phyloP scores from a whole-genome alignment of 192 early-diverging fungal genomes.

The Paraglomus brasilianum region DNA sequence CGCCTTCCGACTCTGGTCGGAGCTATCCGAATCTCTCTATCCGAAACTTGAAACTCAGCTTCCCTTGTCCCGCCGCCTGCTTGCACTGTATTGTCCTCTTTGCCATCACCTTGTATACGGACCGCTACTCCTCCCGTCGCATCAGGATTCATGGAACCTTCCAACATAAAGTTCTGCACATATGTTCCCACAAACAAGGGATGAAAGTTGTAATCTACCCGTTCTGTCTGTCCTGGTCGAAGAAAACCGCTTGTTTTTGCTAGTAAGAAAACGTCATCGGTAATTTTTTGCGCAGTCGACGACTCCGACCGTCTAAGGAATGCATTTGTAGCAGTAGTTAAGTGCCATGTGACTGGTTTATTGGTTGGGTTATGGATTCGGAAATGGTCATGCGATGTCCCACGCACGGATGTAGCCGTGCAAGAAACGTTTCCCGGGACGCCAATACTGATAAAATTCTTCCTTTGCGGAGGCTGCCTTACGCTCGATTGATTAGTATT shows the following conservation, averaged over 20 bases:
- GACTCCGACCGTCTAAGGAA: slow-evolving; percentile 26
- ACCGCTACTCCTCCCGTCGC: slow-evolving; percentile 13
- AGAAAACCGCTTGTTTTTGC: slow-evolving; percentile 28
- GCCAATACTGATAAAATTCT: slow-evolving; percentile 28
- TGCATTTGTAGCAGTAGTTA: slow-evolving; percentile 31
- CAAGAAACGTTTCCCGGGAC: slow-evolving; percentile 24
- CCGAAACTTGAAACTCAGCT: slow-evolving; percentile 27
- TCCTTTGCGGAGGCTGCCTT: slow-evolving; percentile 23
- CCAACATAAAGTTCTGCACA: slow-evolving; percentile 28
- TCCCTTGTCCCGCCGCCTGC: not conserved
- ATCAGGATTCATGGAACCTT: slow-evolving; percentile 27
- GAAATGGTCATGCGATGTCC: slow-evolving; percentile 13
- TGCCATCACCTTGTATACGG: slow-evolving; percentile 30
- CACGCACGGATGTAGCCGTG: slow-evolving; percentile 16
- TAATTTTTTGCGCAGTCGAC: slow-evolving; percentile 24
- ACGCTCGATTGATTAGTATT: not conserved
- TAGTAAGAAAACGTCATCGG: slow-evolving; percentile 30
- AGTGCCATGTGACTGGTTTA: slow-evolving; percentile 29
- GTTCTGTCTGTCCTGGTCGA: slow-evolving; percentile 23
- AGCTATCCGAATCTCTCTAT: slow-evolving; percentile 15
- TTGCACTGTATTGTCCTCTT: not conserved
- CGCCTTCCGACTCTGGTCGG: slow-evolving; percentile 25
- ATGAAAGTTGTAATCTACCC: slow-evolving; percentile 26
- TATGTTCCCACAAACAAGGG: slow-evolving; percentile 25
- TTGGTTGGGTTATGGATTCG: slow-evolving; percentile 31